Conservation (phyloP, 202 grass and related monocot species). For the Carex arenaria region DNA sequence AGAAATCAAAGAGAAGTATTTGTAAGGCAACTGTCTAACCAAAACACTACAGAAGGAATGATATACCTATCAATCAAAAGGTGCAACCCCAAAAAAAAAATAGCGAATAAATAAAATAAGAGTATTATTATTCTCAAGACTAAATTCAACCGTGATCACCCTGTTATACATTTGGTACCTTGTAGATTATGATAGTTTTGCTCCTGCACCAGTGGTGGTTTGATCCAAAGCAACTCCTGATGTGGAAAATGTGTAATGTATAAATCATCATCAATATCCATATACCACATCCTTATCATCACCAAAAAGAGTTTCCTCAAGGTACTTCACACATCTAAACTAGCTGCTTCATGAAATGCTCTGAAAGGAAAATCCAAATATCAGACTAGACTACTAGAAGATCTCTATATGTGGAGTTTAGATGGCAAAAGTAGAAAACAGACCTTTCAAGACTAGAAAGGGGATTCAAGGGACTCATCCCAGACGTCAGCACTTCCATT, state of each 20-base stretch:
- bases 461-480: constrained; percentile 94
- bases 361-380: constrained; percentile 15
- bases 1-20: not conserved
- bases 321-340: constrained; percentile 12
- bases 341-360: not conserved
- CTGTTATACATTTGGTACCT: not conserved
- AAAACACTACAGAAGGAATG: not conserved
- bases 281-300: constrained; percentile 8
- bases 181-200: constrained; percentile 1
- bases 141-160: not conserved
- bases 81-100: constrained; percentile 16
- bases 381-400: not conserved
- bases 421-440: not conserved
- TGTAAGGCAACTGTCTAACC: not conserved
- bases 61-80: constrained; percentile 1
- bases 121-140: not conserved
- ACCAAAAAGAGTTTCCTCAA: not conserved
- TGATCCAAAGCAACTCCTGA: constrained; percentile 11
- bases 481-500: constrained; percentile 98
- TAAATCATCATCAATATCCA: not conserved
- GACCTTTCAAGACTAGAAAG: constrained; percentile 46
- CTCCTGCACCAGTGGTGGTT: not conserved
- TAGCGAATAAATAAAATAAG: not conserved
- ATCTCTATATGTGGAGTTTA: not conserved
- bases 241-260: not conserved